Evolutionary conservation across 352 stramenopile species (phyloP).

Genomic region (Globisporangium iwayamae): DNA sequence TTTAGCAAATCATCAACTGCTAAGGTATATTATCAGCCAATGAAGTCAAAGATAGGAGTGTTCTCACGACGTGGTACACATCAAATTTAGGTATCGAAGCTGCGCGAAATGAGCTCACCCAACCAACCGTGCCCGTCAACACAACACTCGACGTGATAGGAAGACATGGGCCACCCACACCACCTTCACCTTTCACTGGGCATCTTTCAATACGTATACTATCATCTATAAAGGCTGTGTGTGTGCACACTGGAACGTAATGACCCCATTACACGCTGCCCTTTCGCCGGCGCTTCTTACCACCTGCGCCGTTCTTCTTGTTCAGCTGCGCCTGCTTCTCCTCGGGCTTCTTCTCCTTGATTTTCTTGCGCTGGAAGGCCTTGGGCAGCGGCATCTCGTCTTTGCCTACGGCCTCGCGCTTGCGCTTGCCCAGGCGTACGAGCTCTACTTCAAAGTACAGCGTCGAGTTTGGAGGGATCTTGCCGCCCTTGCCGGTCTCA

Average conservation of each 20-base stretch:
- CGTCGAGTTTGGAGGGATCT: slow-evolving; percentile 76
- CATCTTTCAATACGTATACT: neutral
- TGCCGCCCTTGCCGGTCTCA: slow-evolving; percentile 55
- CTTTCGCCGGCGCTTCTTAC: slow-evolving; percentile 35
- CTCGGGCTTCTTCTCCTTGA: slow-evolving; percentile 42
- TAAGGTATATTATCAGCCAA: neutral
- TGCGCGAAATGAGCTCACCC: neutral
- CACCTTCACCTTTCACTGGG: neutral
- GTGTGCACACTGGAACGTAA: neutral
- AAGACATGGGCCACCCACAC: neutral
- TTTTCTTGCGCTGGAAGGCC: slow-evolving; percentile 67
- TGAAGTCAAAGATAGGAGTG: neutral
- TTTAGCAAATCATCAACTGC: too few relatives aligned
- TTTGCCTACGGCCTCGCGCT: slow-evolving; percentile 49
- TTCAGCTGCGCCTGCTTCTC: slow-evolving; percentile 22
- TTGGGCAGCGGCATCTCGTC: slow-evolving; percentile 69
- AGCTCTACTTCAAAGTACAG: slow-evolving; percentile 81
- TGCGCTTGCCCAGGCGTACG: slow-evolving; percentile 70
- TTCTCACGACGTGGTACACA: neutral
- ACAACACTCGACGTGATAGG: neutral
- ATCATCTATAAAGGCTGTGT: neutral
- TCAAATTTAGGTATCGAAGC: neutral
- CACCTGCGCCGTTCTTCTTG: neutral
- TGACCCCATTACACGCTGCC: slow-evolving; percentile 17
- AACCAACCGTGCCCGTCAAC: neutral